phyloP scores from a whole-genome alignment of 1,284 basidiomycete species.

The Cutaneotrichosporon sp. region DNA sequence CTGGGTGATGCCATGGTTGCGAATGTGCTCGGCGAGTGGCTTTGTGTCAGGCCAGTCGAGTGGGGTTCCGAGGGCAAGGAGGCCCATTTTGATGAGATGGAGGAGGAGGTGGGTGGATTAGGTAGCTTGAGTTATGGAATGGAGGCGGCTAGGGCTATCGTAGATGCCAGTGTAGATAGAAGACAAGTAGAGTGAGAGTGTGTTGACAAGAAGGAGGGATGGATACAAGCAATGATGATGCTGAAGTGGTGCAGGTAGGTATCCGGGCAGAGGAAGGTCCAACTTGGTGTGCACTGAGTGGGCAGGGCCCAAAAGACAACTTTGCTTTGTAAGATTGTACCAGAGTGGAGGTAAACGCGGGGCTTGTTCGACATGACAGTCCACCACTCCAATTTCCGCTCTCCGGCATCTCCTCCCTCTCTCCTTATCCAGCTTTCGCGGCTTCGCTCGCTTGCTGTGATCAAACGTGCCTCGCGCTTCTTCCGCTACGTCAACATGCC shows the following conservation, averaged over 20 bases:
- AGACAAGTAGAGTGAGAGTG: background rate
- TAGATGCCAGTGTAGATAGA: background rate
- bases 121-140: background rate
- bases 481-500: no score
- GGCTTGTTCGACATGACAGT: no score
- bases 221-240: background rate
- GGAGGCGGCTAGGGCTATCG: background rate
- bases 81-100: slow-evolving; percentile 68
- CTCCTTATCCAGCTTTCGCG: no score
- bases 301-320: background rate
- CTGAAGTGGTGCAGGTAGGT: no score
- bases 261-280: no score
- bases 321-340: slow-evolving; percentile 1
- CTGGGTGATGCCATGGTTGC: slow-evolving; percentile 90
- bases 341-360: no score
- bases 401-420: no score
- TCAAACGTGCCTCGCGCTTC: no score
- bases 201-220: background rate
- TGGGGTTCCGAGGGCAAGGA: slow-evolving; percentile 91
- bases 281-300: background rate
- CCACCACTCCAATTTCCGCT: no score
- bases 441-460: no score
- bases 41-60: slow-evolving; percentile 89
- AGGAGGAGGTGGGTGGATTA: background rate
- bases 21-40: slow-evolving; percentile 83